Base-by-base conservation (phyloP, 1,139 yeast genomes). In the Entelexis paramagnoliae region DNA sequence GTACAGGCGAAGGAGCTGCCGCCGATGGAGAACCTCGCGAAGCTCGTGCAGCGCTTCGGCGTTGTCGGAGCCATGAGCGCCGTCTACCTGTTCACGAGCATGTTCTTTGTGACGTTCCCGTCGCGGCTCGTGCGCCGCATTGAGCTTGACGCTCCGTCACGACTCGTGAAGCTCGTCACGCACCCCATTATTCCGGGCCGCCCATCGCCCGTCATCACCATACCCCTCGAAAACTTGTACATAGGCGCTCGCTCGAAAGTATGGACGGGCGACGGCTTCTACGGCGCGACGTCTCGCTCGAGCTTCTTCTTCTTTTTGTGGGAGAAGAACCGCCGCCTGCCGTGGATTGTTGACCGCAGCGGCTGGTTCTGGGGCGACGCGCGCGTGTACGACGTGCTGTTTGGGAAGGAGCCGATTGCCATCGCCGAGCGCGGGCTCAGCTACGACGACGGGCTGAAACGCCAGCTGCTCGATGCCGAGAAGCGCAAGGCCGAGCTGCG, bases 331-430 rank as follows among this genome's bases (percentile, higher is more conserved):
- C 67, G 65, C 46, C 71, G 72, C 53, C 71, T 77, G 48, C 86
- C 83, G 46, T 85, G 91, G 88, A 72, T 84, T 19, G 81, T 85
- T 22, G 95, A 86, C 64, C 73, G 95, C 58, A 81, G 80, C 62
- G 95, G 95, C 17, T 84, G 80, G 73, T 86, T 84, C 68, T 86
- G 95, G 95, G 87, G 91, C 33, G 95, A 86, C 65, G 95, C 95
- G 8, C 73, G 95, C 54, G 83, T 86, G 2, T 83, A 81, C 67
- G 95, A 86, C 66, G 77, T 79, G 52, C 63, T 86, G 29, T 83
- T 86, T 62, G 93, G 94, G 32, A 81, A 83, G 61, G 94, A 85
- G 64, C 68, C 85, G 0, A 64, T 85, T 22, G 83, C 80, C 20
- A 83, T 77, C 54, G 88, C 93, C 3, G 91, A 84, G 65, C 80